Evolutionary conservation across 768 basidiomycete genomes (phyloP), one percentile per base, ranked within the genome.

Genomic region (Tylopilus subfusipes): DNA sequence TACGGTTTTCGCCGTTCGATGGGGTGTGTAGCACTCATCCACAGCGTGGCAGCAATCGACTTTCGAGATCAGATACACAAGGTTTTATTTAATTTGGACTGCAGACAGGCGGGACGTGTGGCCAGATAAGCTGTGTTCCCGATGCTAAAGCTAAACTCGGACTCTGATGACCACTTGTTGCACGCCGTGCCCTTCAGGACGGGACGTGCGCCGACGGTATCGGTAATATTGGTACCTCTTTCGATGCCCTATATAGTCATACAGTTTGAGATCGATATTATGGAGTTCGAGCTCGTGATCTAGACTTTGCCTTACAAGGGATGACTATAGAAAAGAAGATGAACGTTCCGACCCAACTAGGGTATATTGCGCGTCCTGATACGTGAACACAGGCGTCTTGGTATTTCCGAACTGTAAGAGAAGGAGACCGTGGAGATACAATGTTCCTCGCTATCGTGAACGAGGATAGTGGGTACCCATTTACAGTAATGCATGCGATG

Each of bases 381-480:
- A 55, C 56, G 64, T 13, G 57, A 52, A 14, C 9, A 33, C 48
- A 64, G 61, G 64, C 2, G 7, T 38, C 5, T n/a, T 38, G 39
- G 40, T 21, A 65, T 58, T 42, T 53, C 53, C 45, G 56, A 51
- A 33, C 9, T 36, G 34, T 18, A n/a, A 34, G 18, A 48, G 46
- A 52, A 50, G 52, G 30, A 27, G 31, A 24, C 42, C 27, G 27
- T 56, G 53, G 42, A 53, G 42, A 53, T 42, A 31, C 12, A 36
- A 40, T 19, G 45, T 34, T n/a, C 31, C 34, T 52, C 34, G 7
- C 8, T 6, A n/a, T 14, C 10, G 22, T 7, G 33, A 13, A 36
- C 10, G 29, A 33, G 53, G 6, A 42, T 30, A 19, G 31, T 46
- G 30, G 46, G 47, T 49, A 21, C 19, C 46, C 46, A 36, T 46